These are phyloP conservation scores for Pichia thaimueangensis DNA, from an alignment of 805 yeast genomes.

Conservation along the genomic window DNA sequence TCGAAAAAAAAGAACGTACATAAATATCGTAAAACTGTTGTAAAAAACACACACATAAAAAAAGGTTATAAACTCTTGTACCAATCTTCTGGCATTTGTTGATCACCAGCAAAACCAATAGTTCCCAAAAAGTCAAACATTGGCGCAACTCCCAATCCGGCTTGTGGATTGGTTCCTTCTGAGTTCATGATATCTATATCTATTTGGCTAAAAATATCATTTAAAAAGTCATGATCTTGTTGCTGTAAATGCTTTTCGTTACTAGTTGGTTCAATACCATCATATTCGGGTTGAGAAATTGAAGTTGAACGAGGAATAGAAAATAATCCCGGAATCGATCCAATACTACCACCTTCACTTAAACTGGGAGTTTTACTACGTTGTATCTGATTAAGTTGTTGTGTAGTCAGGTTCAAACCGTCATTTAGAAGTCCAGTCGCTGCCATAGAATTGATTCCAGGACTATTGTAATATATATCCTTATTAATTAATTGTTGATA, in stretches of 20 bases:
- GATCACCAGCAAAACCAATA: conserved; percentile 2
- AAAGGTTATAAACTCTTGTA: conserved; percentile 5
- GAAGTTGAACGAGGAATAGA: neutral
- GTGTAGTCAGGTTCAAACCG: neutral
- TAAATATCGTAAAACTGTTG: no score
- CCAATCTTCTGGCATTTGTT: conserved; percentile 10
- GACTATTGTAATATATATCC: neutral
- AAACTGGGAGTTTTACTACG: neutral
- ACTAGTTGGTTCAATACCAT: neutral
- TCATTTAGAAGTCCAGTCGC: neutral
- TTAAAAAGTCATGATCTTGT: conserved; percentile 23
- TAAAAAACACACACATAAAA: no score
- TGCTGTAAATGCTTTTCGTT: conserved; percentile 4
- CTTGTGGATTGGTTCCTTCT: conserved; percentile 1
- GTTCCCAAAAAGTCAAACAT: conserved; percentile 13
- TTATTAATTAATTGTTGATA: no score
- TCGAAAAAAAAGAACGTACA: no score
- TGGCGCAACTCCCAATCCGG: conserved; percentile 5
- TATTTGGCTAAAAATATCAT: conserved; percentile 27
- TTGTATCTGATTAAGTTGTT: neutral
- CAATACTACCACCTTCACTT: neutral
- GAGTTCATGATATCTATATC: conserved; percentile 28
- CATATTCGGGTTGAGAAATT: neutral
- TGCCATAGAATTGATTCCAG: neutral
- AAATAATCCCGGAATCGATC: no score